A percentile compares a stretch with the other conserved stretches of the same genome.
Conservation (phyloP, 306 rosid species). For the Lathyrus tuberosus region DNA sequence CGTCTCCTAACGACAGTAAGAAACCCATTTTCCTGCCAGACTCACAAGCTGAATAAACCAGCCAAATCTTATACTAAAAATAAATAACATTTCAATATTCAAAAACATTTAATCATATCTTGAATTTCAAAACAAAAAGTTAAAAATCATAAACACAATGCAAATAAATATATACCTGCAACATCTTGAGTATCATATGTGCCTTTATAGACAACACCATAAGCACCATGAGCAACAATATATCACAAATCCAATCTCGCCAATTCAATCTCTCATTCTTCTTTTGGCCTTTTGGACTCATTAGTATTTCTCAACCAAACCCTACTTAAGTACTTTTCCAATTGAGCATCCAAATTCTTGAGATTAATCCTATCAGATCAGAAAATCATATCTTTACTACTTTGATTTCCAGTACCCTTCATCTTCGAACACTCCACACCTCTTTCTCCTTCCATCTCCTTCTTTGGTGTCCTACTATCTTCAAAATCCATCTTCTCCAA, state of each 20-base stretch:
- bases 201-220: conserved; percentile 81
- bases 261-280: conserved; percentile 92
- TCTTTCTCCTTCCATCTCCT: no score
- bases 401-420: no score
- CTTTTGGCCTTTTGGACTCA: conserved; percentile 66
- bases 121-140: neutral
- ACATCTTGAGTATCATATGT: no score
- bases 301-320: conserved; percentile 64
- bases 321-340: conserved; percentile 88
- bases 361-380: no score
- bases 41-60: neutral
- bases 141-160: neutral
- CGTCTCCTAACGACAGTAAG: no score
- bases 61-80: no score
- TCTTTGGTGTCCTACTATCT: no score
- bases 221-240: conserved; percentile 80
- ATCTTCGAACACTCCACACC: no score
- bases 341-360: conserved; percentile 89
- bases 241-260: conserved; percentile 73
- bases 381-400: no score
- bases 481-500: no score
- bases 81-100: neutral
- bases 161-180: conserved; percentile 68
- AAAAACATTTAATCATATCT: neutral
- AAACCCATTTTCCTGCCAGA: neutral